Percentiles rank a stretch among this genome's conserved stretches.
phyloP scores from a whole-genome alignment of 192 early-diverging fungal genomes.

The Anaeromyces robustus region DNA sequence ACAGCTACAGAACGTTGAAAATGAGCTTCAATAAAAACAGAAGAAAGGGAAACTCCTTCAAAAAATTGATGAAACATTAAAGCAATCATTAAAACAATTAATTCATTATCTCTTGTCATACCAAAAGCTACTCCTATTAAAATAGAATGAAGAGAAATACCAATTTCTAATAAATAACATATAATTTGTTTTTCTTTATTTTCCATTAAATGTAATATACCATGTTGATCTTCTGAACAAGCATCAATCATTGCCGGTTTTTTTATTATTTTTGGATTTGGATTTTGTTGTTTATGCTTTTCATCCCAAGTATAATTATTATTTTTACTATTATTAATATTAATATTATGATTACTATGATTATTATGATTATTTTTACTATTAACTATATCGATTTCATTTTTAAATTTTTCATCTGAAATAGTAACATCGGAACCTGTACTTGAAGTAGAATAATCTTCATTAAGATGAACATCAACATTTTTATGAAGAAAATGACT shows the following conservation, averaged over 20 bases:
- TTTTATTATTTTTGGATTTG: no score
- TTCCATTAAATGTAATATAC: not conserved
- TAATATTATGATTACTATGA: no score
- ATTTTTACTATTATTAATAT: no score
- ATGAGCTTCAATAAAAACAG: conserved; percentile 22
- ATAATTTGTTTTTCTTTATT: not conserved
- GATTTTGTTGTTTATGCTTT: no score
- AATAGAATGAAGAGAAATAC: conserved; percentile 63
- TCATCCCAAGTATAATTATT: no score
- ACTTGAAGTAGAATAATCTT: not conserved
- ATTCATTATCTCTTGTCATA: conserved; percentile 31
- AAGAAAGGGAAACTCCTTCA: conserved; percentile 50
- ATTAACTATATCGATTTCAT: no score
- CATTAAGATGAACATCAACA: not conserved
- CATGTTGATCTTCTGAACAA: not conserved
- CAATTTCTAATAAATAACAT: conserved; percentile 50
- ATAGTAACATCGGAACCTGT: not conserved
- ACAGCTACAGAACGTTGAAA: conserved; percentile 29
- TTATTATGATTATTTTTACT: no score
- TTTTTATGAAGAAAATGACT: not conserved
- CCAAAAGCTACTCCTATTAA: conserved; percentile 57
- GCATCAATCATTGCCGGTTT: not conserved
- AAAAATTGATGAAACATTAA: conserved; percentile 64
- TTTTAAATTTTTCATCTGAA: no score
- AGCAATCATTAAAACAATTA: conserved; percentile 41